Evolutionary conservation across 1,139 yeast genomes (phyloP).

Genomic region (Yamadazyma epiphylla): DNA sequence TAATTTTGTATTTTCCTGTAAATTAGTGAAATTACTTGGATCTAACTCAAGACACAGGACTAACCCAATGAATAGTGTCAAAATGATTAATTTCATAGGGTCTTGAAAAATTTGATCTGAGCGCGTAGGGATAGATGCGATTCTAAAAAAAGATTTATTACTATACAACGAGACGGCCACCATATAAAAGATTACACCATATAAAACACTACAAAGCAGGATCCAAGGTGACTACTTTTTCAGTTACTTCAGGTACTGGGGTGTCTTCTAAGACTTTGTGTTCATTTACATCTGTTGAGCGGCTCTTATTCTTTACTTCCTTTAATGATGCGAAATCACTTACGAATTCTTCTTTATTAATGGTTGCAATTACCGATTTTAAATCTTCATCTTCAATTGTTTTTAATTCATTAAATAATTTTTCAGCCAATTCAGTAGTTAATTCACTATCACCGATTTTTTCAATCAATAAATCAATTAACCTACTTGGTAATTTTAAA

Average conservation of each 20-base stretch:
- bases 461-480: conserved; percentile 11
- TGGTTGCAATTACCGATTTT: conserved; percentile 16
- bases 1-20: conserved; percentile 49
- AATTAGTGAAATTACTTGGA: conserved; percentile 33
- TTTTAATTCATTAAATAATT: conserved; percentile 16
- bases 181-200: neutral
- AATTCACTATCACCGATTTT: conserved; percentile 19
- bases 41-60: conserved; percentile 20
- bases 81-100: neutral
- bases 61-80: neutral
- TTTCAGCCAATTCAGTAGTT: conserved; percentile 26
- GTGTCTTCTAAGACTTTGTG: conserved; percentile 14
- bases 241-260: conserved; percentile 12
- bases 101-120: neutral
- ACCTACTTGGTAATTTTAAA: conserved; percentile 13
- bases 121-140: neutral
- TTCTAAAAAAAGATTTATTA: neutral
- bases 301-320: conserved; percentile 12
- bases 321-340: conserved; percentile 28
- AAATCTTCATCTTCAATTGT: conserved; percentile 16
- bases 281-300: conserved; percentile 12
- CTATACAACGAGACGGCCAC: neutral
- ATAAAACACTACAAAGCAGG: conserved; percentile 4
- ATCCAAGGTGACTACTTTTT: conserved; percentile 11
- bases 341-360: conserved; percentile 27